A percentile compares a stretch with the other conserved stretches of the same genome.
Conservation (phyloP, 306 rosid species). For the Clitoria ternatea region DNA sequence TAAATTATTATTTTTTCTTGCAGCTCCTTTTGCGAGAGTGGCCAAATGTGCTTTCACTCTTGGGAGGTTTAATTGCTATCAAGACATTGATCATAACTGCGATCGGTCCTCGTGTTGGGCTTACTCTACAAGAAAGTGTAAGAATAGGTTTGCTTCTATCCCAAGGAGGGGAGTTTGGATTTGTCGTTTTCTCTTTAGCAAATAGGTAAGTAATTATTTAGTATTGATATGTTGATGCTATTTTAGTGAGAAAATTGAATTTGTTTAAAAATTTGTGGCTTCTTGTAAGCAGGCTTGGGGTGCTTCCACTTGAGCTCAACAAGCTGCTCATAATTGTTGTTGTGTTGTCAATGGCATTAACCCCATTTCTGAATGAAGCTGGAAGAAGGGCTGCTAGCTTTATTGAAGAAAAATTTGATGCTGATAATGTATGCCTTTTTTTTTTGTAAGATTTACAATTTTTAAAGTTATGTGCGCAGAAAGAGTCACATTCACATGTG, state of each 20-base stretch:
- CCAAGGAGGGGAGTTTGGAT: slow-evolving; percentile 97
- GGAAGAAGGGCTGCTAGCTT: slow-evolving; percentile 83
- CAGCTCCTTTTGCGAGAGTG: slow-evolving; percentile 95
- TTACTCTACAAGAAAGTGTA: slow-evolving; percentile 86
- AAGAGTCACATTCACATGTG: background rate
- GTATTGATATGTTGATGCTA: background rate
- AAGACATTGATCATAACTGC: slow-evolving; percentile 95
- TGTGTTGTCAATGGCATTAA: slow-evolving; percentile 94
- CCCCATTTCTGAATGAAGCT: slow-evolving; percentile 94
- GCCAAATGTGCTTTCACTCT: slow-evolving; percentile 95
- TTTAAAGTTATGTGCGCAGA: slow-evolving; percentile 6
- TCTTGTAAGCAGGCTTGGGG: slow-evolving; percentile 78
- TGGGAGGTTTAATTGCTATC: slow-evolving; percentile 85
- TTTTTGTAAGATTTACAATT: background rate
- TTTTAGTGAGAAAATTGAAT: slow-evolving; percentile 9
- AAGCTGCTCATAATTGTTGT: slow-evolving; percentile 95
- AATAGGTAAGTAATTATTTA: slow-evolving; percentile 54
- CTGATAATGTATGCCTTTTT: slow-evolving; percentile 47
- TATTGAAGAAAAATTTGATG: slow-evolving; percentile 49
- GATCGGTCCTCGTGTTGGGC: slow-evolving; percentile 97
- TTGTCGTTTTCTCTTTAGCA: slow-evolving; percentile 94
- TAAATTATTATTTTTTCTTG: slow-evolving; percentile 24
- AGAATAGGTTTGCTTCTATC: slow-evolving; percentile 96
- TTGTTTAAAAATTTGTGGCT: slow-evolving; percentile 20
- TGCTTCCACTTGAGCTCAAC: slow-evolving; percentile 97